Conservation (phyloP, 495 filamentous ascomycete species). For the Hypoxylon rickii region DNA sequence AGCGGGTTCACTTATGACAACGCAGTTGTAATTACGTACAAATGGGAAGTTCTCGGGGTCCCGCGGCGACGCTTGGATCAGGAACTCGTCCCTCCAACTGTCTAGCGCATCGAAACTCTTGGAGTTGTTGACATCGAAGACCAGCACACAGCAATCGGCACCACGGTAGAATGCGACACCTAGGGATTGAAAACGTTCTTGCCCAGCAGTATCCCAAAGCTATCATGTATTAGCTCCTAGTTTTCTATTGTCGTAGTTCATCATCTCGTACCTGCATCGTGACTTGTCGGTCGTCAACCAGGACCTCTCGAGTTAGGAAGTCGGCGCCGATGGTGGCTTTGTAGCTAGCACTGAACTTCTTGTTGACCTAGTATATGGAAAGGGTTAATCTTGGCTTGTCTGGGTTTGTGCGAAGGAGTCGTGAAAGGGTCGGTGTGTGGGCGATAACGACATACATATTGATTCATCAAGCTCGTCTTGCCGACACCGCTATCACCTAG, state of each 20-base stretch:
- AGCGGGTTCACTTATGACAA: constrained; percentile 7
- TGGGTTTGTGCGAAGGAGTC: neutral
- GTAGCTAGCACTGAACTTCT: constrained; percentile 99
- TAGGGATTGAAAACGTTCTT: constrained; percentile 96
- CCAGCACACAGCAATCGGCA: constrained; percentile 97
- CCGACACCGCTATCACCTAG: constrained; percentile 97
- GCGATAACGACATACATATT: constrained; percentile 79
- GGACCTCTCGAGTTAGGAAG: constrained; percentile 96
- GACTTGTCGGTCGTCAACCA: constrained; percentile 94
- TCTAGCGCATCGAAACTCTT: constrained; percentile 99
- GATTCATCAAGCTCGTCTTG: constrained; percentile 99
- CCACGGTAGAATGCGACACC: constrained; percentile 98
- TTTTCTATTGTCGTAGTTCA: neutral
- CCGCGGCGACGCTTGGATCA: constrained; percentile 94
- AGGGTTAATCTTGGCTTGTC: constrained; percentile 13
- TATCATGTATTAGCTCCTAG: constrained; percentile 43
- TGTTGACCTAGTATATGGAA: constrained; percentile 78
- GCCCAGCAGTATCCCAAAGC: constrained; percentile 98
- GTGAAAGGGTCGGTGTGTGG: constrained; percentile 3
- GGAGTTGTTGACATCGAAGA: constrained; percentile 98
- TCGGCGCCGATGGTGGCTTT: constrained; percentile 99
- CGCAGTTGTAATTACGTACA: constrained; percentile 57
- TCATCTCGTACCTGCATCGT: constrained; percentile 86
- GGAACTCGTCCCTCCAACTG: constrained; percentile 97
- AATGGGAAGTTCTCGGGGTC: constrained; percentile 99